A percentile compares a stretch with the other conserved stretches of the same genome.
Conservation (phyloP, 169 alveolate species). For the Babesia bovis region DNA sequence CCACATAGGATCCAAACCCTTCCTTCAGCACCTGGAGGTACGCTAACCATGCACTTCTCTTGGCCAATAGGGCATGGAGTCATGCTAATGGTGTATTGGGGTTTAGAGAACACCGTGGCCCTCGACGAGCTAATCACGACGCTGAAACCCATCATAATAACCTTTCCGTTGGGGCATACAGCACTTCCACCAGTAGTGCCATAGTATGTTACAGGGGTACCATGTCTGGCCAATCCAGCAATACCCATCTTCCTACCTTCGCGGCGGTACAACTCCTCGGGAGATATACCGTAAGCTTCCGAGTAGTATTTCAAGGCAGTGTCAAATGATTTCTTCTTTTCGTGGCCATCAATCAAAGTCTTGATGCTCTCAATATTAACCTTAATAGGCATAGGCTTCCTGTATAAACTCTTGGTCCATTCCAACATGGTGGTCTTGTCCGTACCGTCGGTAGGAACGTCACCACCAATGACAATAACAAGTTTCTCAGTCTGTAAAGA, state of each 20-base stretch:
- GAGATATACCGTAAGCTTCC: constrained; percentile 75
- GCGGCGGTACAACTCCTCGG: constrained; percentile 56
- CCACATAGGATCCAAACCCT: constrained; percentile 80
- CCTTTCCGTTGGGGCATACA: constrained; percentile 76
- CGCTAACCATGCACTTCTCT: constrained; percentile 78
- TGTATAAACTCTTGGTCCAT: constrained; percentile 72
- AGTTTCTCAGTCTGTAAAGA: constrained; percentile 65
- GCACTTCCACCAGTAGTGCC: constrained; percentile 83
- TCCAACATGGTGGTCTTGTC: constrained; percentile 63
- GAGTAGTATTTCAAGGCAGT: constrained; percentile 74
- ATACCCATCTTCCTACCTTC: constrained; percentile 67
- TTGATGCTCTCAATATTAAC: constrained; percentile 68
- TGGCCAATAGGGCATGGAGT: constrained; percentile 73
- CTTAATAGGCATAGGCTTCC: constrained; percentile 80
- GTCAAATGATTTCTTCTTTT: constrained; percentile 62
- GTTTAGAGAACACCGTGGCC: constrained; percentile 49
- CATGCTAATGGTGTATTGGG: constrained; percentile 29
- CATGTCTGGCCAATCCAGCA: constrained; percentile 17
- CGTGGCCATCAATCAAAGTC: constrained; percentile 47
- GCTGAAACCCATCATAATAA: constrained; percentile 79
- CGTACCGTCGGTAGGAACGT: constrained; percentile 72
- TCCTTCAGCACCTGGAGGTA: constrained; percentile 55
- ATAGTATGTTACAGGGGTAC: constrained; percentile 68
- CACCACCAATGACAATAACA: constrained; percentile 77
- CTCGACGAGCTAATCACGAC: constrained; percentile 23